Percentiles rank a stretch among this genome's conserved stretches.
Conservation (phyloP, 257 asterid species). For the Echium plantagineum region DNA sequence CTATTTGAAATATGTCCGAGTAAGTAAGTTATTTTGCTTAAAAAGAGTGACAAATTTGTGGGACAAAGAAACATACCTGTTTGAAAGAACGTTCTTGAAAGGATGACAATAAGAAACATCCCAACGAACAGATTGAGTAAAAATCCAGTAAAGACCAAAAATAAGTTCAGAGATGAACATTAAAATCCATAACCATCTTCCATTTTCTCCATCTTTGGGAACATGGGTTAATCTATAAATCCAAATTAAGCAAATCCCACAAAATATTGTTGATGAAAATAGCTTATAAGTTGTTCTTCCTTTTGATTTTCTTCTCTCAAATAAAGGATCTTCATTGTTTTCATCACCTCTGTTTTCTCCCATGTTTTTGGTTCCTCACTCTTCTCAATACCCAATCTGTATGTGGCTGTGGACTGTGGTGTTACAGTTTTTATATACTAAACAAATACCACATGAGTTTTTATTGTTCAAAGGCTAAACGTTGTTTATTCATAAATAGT, state of each 20-base stretch:
- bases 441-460: no score
- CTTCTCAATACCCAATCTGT: no score
- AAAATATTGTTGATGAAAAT: slow-evolving; percentile 22
- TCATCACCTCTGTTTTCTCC: background rate
- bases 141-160: slow-evolving; percentile 58
- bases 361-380: background rate
- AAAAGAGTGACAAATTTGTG: background rate
- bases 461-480: no score
- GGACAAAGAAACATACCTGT: slow-evolving; percentile 21
- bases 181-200: slow-evolving; percentile 44
- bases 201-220: slow-evolving; percentile 22
- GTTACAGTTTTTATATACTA: no score
- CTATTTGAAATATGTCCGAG: no score
- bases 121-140: slow-evolving; percentile 57
- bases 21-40: no score
- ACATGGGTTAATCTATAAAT: slow-evolving; percentile 32
- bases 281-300: slow-evolving; percentile 19
- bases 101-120: slow-evolving; percentile 33
- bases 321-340: slow-evolving; percentile 18
- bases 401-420: no score
- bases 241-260: slow-evolving; percentile 27
- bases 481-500: no score
- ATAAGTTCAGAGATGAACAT: slow-evolving; percentile 38
- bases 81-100: slow-evolving; percentile 32
- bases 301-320: slow-evolving; percentile 40